Base-by-base conservation (phyloP, 768 basidiomycete species). In the Tephrocybe sp. region DNA sequence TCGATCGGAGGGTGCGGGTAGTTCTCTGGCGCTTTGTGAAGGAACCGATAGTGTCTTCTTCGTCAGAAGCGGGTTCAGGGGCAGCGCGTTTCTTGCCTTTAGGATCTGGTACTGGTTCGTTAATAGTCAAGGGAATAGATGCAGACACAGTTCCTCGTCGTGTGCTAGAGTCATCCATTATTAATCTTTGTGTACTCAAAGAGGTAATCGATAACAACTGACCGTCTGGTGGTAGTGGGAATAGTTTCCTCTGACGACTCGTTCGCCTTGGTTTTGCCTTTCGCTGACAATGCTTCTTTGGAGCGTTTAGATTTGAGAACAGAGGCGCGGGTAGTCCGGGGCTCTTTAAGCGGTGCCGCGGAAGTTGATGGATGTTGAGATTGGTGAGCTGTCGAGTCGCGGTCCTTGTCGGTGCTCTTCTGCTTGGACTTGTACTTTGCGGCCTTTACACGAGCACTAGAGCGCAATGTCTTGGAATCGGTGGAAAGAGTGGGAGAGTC, bases 61-160 rank as follows among this genome's bases (percentile, higher is more conserved):
- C 84, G 69, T 88, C 87, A 38, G 83, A 82, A 58, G 70, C 70
- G 28, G 74, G 69, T 71, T 92, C 88, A 42, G 87, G 86, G 26
- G 77, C 81, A 33, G 91, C 93, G 62, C 91, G 88, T 74, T 95
- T 96, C 84, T 97, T 97, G 52, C 93, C 94, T 71, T 95, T 95
- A 58, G 70, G 69, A 71, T 92, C 90, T 63, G 78, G 78, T 2
- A 73, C 59, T 43, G 86, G 81, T 77, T 93, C 91, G 84, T 84
- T 85, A 70, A 91, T 92, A 51, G 80, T 72, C 71, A 80, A 68
- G 59, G 78, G 65, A 58, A 73, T 43, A 62, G 73, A 61, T 56
- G 71, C 57, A 55, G 73, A 56, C 47, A 65, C 49, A 43, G 80
- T 78, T 54, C 78, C 74, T 63, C 83, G 81, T 63, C 85, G 83